These are phyloP conservation scores for Penicillium riverlandense DNA, from an alignment of 495 filamentous ascomycete species.

Conservation along the genomic window DNA sequence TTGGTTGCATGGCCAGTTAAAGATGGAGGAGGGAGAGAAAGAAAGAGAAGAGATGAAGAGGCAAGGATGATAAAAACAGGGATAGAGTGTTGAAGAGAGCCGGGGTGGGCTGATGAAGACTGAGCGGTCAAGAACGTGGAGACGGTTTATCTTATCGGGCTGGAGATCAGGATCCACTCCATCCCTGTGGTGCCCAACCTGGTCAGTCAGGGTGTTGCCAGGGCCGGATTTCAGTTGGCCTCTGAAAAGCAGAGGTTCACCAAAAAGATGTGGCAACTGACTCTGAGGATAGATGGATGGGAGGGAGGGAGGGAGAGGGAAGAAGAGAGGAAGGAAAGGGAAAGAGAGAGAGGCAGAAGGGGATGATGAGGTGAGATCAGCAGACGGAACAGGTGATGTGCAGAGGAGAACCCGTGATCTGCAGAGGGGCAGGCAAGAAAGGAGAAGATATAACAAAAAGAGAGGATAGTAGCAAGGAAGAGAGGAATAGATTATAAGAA, in stretches of 20 bases:
- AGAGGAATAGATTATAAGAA: conserved; percentile 1
- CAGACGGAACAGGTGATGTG: conserved; percentile 21
- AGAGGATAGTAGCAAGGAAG: neutral
- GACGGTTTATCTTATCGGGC: too few relatives aligned
- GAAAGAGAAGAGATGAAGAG: conserved; percentile 4
- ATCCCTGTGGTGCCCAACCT: too few relatives aligned
- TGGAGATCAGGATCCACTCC: too few relatives aligned
- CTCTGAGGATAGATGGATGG: neutral
- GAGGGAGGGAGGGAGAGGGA: conserved; percentile 8
- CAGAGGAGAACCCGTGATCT: conserved; percentile 4
- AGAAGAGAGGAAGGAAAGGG: conserved; percentile 1
- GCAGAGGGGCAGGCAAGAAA: neutral
- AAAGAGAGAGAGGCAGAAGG: conserved; percentile 1
- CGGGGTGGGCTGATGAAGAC: too few relatives aligned
- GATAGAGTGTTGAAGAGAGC: neutral
- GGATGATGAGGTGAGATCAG: conserved; percentile 21
- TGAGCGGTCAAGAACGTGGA: too few relatives aligned
- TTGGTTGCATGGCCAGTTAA: conserved; percentile 33
- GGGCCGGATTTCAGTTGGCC: too few relatives aligned
- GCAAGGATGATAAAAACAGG: conserved; percentile 4
- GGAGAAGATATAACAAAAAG: neutral
- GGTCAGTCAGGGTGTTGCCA: too few relatives aligned
- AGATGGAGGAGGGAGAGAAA: neutral
- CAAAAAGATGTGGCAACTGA: too few relatives aligned
- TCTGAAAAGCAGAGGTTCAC: too few relatives aligned